These are phyloP conservation scores for Paratrypanosoma confusum DNA, from an alignment of 208 protist genomes.

Conservation along the genomic window DNA sequence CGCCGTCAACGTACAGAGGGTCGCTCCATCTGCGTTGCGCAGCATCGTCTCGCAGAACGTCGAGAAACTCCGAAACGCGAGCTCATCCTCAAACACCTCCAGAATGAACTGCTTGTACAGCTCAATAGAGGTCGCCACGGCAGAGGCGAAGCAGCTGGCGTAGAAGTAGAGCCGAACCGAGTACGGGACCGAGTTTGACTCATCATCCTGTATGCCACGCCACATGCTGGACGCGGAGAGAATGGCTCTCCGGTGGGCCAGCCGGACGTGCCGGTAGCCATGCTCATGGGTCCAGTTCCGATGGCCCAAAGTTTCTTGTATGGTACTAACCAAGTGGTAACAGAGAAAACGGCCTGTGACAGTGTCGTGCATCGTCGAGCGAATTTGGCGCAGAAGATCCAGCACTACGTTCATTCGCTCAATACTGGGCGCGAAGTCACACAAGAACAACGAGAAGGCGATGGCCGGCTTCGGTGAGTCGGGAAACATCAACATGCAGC, in stretches of 20 bases:
- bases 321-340: slow-evolving; percentile 8
- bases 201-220: slow-evolving; percentile 10
- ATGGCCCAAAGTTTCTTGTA: slow-evolving; percentile 6
- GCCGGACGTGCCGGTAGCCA: not conserved
- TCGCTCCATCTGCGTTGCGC: not conserved
- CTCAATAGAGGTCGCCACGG: slow-evolving; percentile 2
- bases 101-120: slow-evolving; percentile 1
- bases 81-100: slow-evolving; percentile 6
- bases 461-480: not conserved
- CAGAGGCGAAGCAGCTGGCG: slow-evolving; percentile 6
- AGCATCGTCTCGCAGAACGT: slow-evolving; percentile 4
- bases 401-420: slow-evolving; percentile 10
- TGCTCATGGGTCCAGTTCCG: slow-evolving; percentile 6
- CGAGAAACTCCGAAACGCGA: slow-evolving; percentile 3
- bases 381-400: slow-evolving; percentile 9
- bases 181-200: not conserved
- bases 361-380: not conserved
- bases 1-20: slow-evolving; percentile 1
- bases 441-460: slow-evolving; percentile 12
- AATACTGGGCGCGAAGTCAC: slow-evolving; percentile 13
- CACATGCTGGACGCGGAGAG: slow-evolving; percentile 7
- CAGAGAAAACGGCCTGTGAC: slow-evolving; percentile 9
- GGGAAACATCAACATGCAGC: slow-evolving; percentile 10
- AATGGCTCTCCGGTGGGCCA: slow-evolving; percentile 1
- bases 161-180: slow-evolving; percentile 11